Percentiles rank a stretch among this genome's conserved stretches.
phyloP scores from a whole-genome alignment of 116 monocot species.

The Phalaenopsis hybrid region DNA sequence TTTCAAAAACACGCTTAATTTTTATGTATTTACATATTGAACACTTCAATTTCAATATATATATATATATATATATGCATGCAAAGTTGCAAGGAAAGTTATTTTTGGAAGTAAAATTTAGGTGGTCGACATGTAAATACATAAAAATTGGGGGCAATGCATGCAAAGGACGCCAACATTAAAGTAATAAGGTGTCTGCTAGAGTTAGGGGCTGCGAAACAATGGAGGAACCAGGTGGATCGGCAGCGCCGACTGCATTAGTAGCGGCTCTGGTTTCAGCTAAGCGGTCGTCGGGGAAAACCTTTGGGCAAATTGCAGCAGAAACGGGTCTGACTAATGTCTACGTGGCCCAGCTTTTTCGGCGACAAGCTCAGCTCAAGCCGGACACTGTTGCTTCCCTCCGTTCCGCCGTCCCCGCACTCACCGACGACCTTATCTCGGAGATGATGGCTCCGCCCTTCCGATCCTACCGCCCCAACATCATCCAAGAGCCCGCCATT shows the following conservation, averaged over 20 bases:
- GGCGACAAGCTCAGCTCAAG: conserved; percentile 85
- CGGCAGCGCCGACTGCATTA: conserved; percentile 1
- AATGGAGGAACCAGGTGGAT: conserved; percentile 1
- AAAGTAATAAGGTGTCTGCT: too few relatives aligned
- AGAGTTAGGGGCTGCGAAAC: background rate
- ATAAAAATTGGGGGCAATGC: too few relatives aligned
- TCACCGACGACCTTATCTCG: conserved; percentile 48
- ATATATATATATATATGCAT: too few relatives aligned
- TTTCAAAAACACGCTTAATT: too few relatives aligned
- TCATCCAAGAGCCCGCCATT: conserved; percentile 73
- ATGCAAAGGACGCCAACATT: too few relatives aligned
- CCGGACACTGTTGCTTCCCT: conserved; percentile 42
- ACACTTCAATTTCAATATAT: too few relatives aligned
- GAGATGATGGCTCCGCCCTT: conserved; percentile 83
- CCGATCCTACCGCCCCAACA: conserved; percentile 55
- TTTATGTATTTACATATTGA: too few relatives aligned
- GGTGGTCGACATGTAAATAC: too few relatives aligned
- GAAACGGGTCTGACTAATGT: conserved; percentile 93
- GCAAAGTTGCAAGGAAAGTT: too few relatives aligned
- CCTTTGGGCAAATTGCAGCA: conserved; percentile 49
- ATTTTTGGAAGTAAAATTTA: too few relatives aligned
- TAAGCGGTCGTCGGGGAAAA: conserved; percentile 62
- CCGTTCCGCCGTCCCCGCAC: conserved; percentile 39
- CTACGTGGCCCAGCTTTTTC: conserved; percentile 82
- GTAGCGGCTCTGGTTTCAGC: conserved; percentile 38